Evolutionary conservation across 768 basidiomycete species (phyloP), one percentile per base, ranked within the genome.

Genomic region (Hygrocybe coccinea): DNA sequence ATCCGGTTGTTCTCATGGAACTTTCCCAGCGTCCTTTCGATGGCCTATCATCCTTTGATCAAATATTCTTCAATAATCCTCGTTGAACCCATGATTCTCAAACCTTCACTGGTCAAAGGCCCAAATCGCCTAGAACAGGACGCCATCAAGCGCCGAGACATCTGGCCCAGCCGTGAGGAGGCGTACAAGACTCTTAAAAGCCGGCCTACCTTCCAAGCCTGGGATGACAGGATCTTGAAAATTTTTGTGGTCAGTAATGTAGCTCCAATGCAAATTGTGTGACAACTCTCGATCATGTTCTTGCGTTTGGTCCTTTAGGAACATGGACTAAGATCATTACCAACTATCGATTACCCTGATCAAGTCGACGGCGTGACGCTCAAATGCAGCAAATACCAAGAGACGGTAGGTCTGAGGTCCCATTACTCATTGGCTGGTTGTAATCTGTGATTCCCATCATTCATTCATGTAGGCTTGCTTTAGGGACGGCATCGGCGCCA

Each of bases 151-250:
- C 72, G 81, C 12, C 67, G 78, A 3, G 81, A 83, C 61, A 70
- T 74, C 8, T 84, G 82, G 83, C 63, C 76, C 0, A 78, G 74
- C n/a, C 69, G 61, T 11, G 77, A 77, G 55, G 79, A 78, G 33
- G 82, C 81, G 1, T 75, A 69, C 44, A 65, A 65, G 19, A 9
- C 58, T 3, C 58, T 83, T 52, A 74, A 72, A 53, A 56, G 66
- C 7, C 65, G 77, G 24, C 64, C 66, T 34, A 65, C 74, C 10
- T 80, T 75, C 71, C 73, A 75, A 63, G 54, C 59, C 0, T 84
- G 81, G 81, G 81, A 83, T 60, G 73, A 76, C 22, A 64, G 81
- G 11, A 69, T 79, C 4, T 63, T 82, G 45, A 66, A 69, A 46
- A 60, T 69, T 21, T 82, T 69, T 59, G 72, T 77, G 11, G 80